Evolutionary conservation across 2,329 filamentous ascomycete genomes (phyloP), one percentile per base, ranked within the genome.

Genomic region (Aspergillus costaricaensis): DNA sequence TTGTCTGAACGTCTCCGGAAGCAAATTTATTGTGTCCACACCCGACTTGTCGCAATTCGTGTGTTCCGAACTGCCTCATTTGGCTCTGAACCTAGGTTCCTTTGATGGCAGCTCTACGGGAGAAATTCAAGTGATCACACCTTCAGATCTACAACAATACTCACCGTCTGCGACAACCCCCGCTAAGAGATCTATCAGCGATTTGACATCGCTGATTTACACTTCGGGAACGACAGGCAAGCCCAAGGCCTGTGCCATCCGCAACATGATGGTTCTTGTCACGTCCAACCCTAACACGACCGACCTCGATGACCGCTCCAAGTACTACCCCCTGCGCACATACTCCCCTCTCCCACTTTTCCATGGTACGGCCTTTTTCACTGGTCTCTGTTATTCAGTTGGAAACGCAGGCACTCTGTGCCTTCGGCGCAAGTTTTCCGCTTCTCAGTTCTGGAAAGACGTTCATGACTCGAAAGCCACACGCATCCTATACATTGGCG

Each of bases 181-280:
- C 19, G 71, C 75, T 4, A 79, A 77, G 60, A 67, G 72, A 39
- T 72, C 64, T 3, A 67, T 70, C 1, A 67, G 68, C 39, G 78
- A 81, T 32, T 61, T 80, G 8, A 68, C 70, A 6, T 69, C 69
- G 1, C 67, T 82, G 5, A 80, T 82, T 39, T 83, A 80, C 64
- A 82, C 80, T 1, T 82, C 80, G 9, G 80, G 81, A 5, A 82
- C 80, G 19, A 81, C 79, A 3, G 79, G 79, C 17, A 79, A 77
- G 19, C 79, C 79, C n/a, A 81, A 81, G 67, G 78, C 79, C 7
- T 80, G 78, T 62, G 76, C 69, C 9, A 71, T 80, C 5, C 72
- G 71, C 44, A 80, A 80, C 59, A 71, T 74, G 61, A 69, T 77
- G 60, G 65, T 76, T 19, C 55, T 77, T 7, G 62, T 75, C 8